Base-by-base conservation (phyloP, 2,329 filamentous ascomycete genomes). In the Xylariaceae sp. region DNA sequence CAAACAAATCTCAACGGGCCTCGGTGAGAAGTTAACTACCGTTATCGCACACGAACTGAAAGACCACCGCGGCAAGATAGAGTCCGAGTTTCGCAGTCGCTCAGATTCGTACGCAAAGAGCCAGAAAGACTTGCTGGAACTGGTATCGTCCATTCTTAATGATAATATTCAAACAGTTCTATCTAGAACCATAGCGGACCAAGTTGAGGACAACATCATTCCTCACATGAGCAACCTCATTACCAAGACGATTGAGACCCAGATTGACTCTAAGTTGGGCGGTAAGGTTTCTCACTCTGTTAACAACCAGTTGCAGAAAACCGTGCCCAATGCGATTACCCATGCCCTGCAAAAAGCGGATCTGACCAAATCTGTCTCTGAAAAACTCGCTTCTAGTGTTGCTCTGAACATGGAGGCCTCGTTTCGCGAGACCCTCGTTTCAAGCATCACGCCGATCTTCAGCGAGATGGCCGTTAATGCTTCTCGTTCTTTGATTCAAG, bases 161-260 rank as follows among this genome's bases (percentile, higher is more conserved):
- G 79, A 82, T 61, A 86, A 86, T 69, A 85, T 83, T 17, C 81
- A 87, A 73, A 87, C 88, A 68, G 89, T 90, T 18, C 81, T 97
- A 44, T 81, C 86, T 61, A 86, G 85, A 61, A 89, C 96, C 66
- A 87, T 96, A 54, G 83, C 85, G 51, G 82, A 86, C 52, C 88
- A 89, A 72, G 90, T 96, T 65, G 83, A 90, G 62, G 81, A 86
- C 57, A 81, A 86, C 11, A 84, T 97, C 50, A 78, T 96, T 55
- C 93, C 94, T 9, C 80, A 86, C 37, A 78, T 97, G 58, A 82
- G 86, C 47, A 82, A 86, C 55, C 80, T 87, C 48, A 85, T 89
- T 11, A 80, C 84, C 50, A 83, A 85, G 62, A 82, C 87, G 3
- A 80, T 96, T 34, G 83, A 88, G 57, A 87, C 88, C 62, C 86